Evolutionary conservation across 495 filamentous ascomycete genomes (phyloP).

Genomic region (Filosporella fistucella): DNA sequence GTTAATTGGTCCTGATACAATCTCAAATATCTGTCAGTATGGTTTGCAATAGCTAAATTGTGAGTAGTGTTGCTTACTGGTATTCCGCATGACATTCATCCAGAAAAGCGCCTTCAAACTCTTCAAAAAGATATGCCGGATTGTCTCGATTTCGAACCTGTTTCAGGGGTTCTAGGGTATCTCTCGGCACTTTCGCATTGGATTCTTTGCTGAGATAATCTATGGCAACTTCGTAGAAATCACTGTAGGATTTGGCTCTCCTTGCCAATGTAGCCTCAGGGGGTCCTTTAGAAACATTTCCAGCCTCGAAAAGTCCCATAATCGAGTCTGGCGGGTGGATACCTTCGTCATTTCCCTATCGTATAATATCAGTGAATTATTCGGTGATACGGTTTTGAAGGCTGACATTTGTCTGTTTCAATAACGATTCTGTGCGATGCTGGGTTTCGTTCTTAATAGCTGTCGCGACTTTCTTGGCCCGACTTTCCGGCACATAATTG

Average conservation of each 20-base stretch:
- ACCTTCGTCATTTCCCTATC: too few species aligned
- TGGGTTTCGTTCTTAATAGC: slow-evolving; percentile 39
- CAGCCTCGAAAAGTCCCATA: slow-evolving; percentile 46
- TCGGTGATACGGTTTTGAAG: too few species aligned
- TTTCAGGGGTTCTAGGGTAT: slow-evolving; percentile 23
- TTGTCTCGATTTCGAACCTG: background rate
- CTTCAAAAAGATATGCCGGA: slow-evolving; percentile 37
- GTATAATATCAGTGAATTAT: too few species aligned
- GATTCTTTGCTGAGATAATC: slow-evolving; percentile 46
- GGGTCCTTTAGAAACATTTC: slow-evolving; percentile 43
- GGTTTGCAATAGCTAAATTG: too few species aligned
- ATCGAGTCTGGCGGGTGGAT: slow-evolving; percentile 36
- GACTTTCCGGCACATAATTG: slow-evolving; percentile 53
- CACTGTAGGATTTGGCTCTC: slow-evolving; percentile 71
- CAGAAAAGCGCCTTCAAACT: slow-evolving; percentile 60
- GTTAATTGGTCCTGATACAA: slow-evolving; percentile 75
- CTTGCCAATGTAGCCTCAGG: slow-evolving; percentile 57
- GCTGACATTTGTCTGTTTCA: slow-evolving; percentile 66
- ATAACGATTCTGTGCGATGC: slow-evolving; percentile 56
- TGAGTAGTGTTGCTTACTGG: slow-evolving; percentile 49
- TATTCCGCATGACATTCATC: slow-evolving; percentile 84
- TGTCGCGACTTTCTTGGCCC: slow-evolving; percentile 38
- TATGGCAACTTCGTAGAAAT: slow-evolving; percentile 63
- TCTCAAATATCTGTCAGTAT: slow-evolving; percentile 35
- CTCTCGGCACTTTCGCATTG: slow-evolving; percentile 34